A percentile compares a stretch with the other conserved stretches of the same genome.
Evolutionary conservation across 768 basidiomycete genomes (phyloP).

Genomic region (Austroboletus eburneus): DNA sequence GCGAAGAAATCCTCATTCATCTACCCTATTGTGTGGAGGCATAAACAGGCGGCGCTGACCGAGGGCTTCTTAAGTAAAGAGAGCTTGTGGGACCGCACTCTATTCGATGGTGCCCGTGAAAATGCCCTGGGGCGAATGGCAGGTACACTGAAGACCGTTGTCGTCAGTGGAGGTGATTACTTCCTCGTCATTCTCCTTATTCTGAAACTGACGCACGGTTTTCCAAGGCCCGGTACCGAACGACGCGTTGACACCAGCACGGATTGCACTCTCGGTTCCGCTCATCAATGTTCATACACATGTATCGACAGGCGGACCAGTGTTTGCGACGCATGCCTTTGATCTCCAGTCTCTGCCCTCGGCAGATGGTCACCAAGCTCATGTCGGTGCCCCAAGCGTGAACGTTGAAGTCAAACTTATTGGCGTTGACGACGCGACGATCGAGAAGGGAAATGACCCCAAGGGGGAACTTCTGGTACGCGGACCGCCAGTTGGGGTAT

Average conservation of each 20-base stretch:
- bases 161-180: slow-evolving; percentile 67
- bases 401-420: slow-evolving; percentile 83
- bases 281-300: slow-evolving; percentile 62
- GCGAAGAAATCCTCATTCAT: slow-evolving; percentile 53
- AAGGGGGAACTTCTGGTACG: slow-evolving; percentile 56
- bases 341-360: slow-evolving; percentile 75
- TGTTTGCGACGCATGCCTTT: slow-evolving; percentile 78
- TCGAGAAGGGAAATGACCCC: slow-evolving; percentile 68
- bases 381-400: slow-evolving; percentile 76
- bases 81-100: slow-evolving; percentile 79
- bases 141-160: slow-evolving; percentile 57
- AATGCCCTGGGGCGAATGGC: slow-evolving; percentile 57
- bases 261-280: slow-evolving; percentile 75
- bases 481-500: slow-evolving; percentile 69
- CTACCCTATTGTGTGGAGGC: slow-evolving; percentile 67
- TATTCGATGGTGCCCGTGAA: slow-evolving; percentile 66
- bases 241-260: slow-evolving; percentile 52
- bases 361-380: slow-evolving; percentile 33
- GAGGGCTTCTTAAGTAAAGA: slow-evolving; percentile 78
- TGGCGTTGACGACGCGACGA: slow-evolving; percentile 56
- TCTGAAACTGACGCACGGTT: not conserved
- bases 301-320: slow-evolving; percentile 65
- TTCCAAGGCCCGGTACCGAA: slow-evolving; percentile 48
- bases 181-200: not conserved
- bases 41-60: slow-evolving; percentile 63